A percentile compares a stretch with the other conserved stretches of the same genome.
phyloP scores from a whole-genome alignment of 495 filamentous ascomycete species.

The Xylona heveae region DNA sequence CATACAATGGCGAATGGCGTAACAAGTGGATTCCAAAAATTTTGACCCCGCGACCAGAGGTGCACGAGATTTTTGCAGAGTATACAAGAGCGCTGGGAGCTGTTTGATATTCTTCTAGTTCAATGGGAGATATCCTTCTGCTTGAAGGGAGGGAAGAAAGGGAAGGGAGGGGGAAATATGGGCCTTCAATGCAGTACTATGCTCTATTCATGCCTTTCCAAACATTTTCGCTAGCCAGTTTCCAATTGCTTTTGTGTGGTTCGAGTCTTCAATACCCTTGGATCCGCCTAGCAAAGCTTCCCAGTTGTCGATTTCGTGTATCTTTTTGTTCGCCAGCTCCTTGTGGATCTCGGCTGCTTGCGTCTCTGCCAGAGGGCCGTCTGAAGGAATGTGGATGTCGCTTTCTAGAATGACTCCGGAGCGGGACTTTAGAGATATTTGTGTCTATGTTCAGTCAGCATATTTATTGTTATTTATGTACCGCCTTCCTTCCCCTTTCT shows the following conservation, averaged over 20 bases:
- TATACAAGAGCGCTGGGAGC: slow-evolving; percentile 15
- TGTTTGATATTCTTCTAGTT: too few species aligned
- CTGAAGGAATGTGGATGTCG: slow-evolving; percentile 1
- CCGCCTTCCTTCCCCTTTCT: too few species aligned
- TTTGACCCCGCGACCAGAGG: slow-evolving; percentile 9
- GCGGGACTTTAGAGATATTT: slow-evolving; percentile 3
- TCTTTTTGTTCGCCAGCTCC: slow-evolving; percentile 1
- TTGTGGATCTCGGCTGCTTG: slow-evolving; percentile 3
- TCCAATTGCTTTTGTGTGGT: too few species aligned
- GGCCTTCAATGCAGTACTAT: too few species aligned
- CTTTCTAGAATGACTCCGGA: slow-evolving; percentile 1
- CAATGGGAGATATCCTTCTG: too few species aligned
- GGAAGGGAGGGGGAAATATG: too few species aligned
- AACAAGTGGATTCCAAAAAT: slow-evolving; percentile 13
- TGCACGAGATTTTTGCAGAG: slow-evolving; percentile 10
- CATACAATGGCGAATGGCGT: slow-evolving; percentile 14
- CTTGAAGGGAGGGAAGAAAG: too few species aligned
- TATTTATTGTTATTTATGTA: too few species aligned
- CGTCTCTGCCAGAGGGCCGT: not conserved
- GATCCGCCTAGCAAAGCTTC: not conserved
- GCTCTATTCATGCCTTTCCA: too few species aligned
- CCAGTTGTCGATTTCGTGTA: slow-evolving; percentile 5
- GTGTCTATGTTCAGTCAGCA: too few species aligned
- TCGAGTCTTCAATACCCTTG: too few species aligned
- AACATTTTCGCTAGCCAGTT: too few species aligned